phyloP scores from a whole-genome alignment of 352 stramenopile species.

The Phytophthora pinifolia region DNA sequence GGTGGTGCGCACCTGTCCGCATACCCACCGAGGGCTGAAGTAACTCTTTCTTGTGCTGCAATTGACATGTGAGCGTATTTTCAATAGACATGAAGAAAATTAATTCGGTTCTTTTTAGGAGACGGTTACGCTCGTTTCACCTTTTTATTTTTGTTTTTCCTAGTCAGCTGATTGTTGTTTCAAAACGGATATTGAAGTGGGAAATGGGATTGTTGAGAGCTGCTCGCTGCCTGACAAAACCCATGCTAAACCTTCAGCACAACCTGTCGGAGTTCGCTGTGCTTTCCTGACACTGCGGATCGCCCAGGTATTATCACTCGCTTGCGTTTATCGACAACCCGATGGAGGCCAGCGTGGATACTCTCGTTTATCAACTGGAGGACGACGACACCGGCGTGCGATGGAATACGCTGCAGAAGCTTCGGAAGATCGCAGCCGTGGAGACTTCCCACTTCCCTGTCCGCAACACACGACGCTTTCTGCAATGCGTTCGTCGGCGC shows the following conservation, averaged over 20 bases:
- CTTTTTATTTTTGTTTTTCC: slow-evolving; percentile 29
- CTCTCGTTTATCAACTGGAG: slow-evolving; percentile 79
- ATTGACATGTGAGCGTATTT: slow-evolving; percentile 24
- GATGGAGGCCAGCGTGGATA: slow-evolving; percentile 66
- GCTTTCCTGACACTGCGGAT: slow-evolving; percentile 14
- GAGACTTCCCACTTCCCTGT: slow-evolving; percentile 66
- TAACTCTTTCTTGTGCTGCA: too few species aligned
- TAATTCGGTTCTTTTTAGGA: slow-evolving; percentile 1
- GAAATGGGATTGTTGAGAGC: slow-evolving; percentile 10
- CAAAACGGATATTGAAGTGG: slow-evolving; percentile 25
- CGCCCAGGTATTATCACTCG: slow-evolving; percentile 3
- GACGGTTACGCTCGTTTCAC: slow-evolving; percentile 10
- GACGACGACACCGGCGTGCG: slow-evolving; percentile 62
- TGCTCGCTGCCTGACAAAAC: slow-evolving; percentile 12
- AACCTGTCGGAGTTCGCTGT: slow-evolving; percentile 18
- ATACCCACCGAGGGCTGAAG: too few species aligned
- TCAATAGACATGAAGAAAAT: slow-evolving; percentile 24
- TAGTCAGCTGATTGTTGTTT: slow-evolving; percentile 22
- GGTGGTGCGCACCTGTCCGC: too few species aligned
- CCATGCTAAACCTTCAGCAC: slow-evolving; percentile 17
- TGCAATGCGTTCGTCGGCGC: slow-evolving; percentile 67
- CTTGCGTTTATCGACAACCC: slow-evolving; percentile 4
- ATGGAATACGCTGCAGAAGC: slow-evolving; percentile 54
- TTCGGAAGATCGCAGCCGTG: slow-evolving; percentile 67
- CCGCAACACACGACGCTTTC: slow-evolving; percentile 68